A percentile compares a stretch with the other conserved stretches of the same genome.
These are phyloP conservation scores for Hysterangium stoloniferum DNA, from an alignment of 768 basidiomycete species.

Conservation along the genomic window DNA sequence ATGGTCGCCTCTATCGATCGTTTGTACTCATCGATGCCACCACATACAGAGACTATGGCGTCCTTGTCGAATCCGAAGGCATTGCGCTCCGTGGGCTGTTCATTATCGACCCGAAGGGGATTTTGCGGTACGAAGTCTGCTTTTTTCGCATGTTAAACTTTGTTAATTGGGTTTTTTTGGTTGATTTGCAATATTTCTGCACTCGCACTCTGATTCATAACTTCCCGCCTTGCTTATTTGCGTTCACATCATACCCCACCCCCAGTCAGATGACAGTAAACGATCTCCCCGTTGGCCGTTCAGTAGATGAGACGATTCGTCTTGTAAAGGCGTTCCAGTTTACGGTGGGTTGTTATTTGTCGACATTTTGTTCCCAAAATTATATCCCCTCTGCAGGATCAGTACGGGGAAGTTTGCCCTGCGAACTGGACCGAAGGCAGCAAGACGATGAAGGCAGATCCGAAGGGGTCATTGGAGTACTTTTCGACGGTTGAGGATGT, in stretches of 20 bases:
- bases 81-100: constrained; percentile 83
- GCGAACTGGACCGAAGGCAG: constrained; percentile 80
- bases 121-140: constrained; percentile 43
- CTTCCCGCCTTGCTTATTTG: too few species aligned
- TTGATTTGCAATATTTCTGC: too few species aligned
- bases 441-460: constrained; percentile 79
- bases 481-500: constrained; percentile 35
- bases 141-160: constrained; percentile 1
- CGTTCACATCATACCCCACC: too few species aligned
- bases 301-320: constrained; percentile 87
- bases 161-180: too few species aligned
- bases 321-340: constrained; percentile 93
- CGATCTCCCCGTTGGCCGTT: constrained; percentile 91
- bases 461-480: constrained; percentile 65
- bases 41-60: constrained; percentile 55
- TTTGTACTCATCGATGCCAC: constrained; percentile 26
- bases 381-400: constrained; percentile 41
- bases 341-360: constrained; percentile 40
- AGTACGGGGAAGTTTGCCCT: constrained; percentile 90
- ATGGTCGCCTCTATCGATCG: constrained; percentile 15
- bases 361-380: neutral
- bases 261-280: constrained; percentile 78
- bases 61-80: constrained; percentile 82
- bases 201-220: too few species aligned
- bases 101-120: constrained; percentile 80